phyloP scores from a whole-genome alignment of 2,329 filamentous ascomycete species.

The Talaromyces rugulosus region DNA sequence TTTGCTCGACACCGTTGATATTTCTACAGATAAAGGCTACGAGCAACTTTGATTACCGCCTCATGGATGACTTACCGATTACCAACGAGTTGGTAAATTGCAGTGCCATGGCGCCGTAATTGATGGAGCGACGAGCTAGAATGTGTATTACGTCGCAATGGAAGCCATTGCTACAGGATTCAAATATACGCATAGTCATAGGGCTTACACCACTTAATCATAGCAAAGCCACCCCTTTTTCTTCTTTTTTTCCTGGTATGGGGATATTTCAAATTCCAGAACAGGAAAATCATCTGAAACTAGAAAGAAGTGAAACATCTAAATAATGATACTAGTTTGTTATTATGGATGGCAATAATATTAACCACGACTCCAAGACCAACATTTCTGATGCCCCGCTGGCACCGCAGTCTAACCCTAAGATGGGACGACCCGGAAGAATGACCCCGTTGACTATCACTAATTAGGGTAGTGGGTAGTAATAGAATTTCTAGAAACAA shows the following conservation, averaged over 20 bases:
- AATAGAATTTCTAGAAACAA: background rate
- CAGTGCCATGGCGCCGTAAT: background rate
- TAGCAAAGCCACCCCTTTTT: background rate
- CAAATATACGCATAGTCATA: background rate
- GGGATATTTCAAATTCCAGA: too few species aligned
- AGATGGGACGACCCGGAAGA: background rate
- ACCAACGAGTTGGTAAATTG: background rate
- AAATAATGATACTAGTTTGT: too few species aligned
- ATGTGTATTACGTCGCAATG: background rate
- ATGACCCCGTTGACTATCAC: background rate
- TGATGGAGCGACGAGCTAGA: background rate
- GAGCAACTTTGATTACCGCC: background rate
- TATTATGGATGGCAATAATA: too few species aligned
- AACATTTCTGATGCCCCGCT: background rate
- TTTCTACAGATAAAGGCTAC: background rate
- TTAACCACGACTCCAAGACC: background rate
- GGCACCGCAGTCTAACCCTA: background rate
- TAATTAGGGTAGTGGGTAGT: background rate
- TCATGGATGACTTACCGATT: background rate
- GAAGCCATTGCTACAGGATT: background rate
- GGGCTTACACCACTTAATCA: background rate
- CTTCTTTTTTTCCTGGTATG: background rate
- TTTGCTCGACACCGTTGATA: background rate
- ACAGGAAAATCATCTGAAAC: too few species aligned
- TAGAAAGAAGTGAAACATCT: too few species aligned